Percentiles rank a stretch among this genome's conserved stretches.
Evolutionary conservation across 495 filamentous ascomycete species (phyloP).

Genomic region (Aspergillus leporis): DNA sequence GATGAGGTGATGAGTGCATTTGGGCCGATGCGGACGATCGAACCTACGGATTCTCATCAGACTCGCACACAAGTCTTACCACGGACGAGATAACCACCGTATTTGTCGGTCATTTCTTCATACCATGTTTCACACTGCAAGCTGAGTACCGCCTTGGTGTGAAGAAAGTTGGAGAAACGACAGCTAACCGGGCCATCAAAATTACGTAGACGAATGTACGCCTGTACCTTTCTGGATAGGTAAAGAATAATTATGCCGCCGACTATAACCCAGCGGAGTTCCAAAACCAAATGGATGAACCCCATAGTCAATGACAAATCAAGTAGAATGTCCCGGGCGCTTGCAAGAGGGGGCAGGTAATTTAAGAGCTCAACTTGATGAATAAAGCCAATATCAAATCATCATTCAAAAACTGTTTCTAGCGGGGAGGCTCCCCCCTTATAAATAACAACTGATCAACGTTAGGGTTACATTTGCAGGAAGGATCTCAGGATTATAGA

Average conservation of each 20-base stretch:
- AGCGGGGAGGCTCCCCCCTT: no score
- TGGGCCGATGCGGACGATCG: slow-evolving; percentile 29
- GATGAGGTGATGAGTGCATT: slow-evolving; percentile 27
- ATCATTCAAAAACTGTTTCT: no score
- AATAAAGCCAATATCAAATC: no score
- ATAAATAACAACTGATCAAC: no score
- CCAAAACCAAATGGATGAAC: background rate
- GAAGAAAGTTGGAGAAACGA: slow-evolving; percentile 30
- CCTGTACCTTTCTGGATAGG: background rate
- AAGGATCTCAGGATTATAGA: no score
- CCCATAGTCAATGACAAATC: background rate
- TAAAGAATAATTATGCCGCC: slow-evolving; percentile 21
- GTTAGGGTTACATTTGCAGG: no score
- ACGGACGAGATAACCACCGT: slow-evolving; percentile 18
- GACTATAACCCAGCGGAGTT: background rate
- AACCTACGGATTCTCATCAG: slow-evolving; percentile 15
- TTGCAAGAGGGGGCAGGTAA: no score
- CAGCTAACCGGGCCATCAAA: slow-evolving; percentile 16
- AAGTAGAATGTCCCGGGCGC: background rate
- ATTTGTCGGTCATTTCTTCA: slow-evolving; percentile 31
- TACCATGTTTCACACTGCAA: slow-evolving; percentile 31
- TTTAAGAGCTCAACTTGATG: no score
- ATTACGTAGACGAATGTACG: slow-evolving; percentile 10
- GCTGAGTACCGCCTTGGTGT: slow-evolving; percentile 30
- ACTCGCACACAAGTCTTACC: background rate